Evolutionary conservation across 2,329 filamentous ascomycete genomes (phyloP), one percentile per base, ranked within the genome.

Genomic region (Penicillium decumbens): DNA sequence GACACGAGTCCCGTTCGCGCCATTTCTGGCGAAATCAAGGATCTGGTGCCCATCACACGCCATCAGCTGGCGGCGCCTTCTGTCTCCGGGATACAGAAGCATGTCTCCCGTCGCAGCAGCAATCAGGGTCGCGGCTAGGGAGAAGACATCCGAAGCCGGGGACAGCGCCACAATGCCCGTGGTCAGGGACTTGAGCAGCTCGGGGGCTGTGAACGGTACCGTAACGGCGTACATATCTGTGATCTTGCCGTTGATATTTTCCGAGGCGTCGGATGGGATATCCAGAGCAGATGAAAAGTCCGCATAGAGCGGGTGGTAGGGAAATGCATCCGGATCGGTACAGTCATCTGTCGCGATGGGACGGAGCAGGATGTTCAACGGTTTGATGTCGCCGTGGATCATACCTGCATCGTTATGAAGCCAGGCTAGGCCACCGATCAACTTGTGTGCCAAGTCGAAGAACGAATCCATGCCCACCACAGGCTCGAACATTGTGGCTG

Each of bases 381-480:
- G 73, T 51, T 77, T 77, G 58, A 77, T 71, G 59, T 77, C 74
- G 1, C 73, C 74, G 54, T 78, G 75, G 2, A 77, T 66, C 3
- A 77, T 64, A 4, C 66, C 64, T 2, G 68, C 63, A 3, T 56
- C 53, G 29, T 60, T 55, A 43, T 77, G 75, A 6, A 78, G 62
- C 71, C 74, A 78, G 6, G 59, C 56, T 2, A 77, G 63, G 0
- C 72, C 69, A 6, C 56, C 47, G 43, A 76, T 70, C 9, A 77
- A 64, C 43, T 67, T 65, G 32, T 58, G 55, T 12, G 74, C 70
- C 5, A 77, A 60, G 9, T 62, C 57, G 0, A 69, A 63, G 74
- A 75, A 78, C 6, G 62, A 48, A 2, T 57, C 43, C 37, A 65
- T 65, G 4, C 74, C 72, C 37, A 72, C 59, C 12, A 77, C 65